These are phyloP conservation scores for Elymus sibiricus DNA, from an alignment of 176 grass and related monocot genomes.

Conservation along the genomic window DNA sequence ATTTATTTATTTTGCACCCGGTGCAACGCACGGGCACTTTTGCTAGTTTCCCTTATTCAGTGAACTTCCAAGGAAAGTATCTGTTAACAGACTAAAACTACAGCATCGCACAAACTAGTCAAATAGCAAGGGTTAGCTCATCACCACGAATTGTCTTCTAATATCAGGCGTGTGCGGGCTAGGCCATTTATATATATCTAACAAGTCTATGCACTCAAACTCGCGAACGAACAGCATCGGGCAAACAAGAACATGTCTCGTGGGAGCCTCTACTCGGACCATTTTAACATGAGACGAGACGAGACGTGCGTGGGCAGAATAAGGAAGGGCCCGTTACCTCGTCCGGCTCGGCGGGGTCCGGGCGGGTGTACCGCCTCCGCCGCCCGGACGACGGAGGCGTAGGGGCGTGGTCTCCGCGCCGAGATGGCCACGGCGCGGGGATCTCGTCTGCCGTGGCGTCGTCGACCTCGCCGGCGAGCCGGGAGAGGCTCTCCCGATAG, in stretches of 20 bases:
- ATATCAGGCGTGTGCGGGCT: not conserved
- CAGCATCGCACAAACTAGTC: not conserved
- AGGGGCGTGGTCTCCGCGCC: not conserved
- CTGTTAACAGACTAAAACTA: not conserved
- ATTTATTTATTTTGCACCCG: too few species aligned
- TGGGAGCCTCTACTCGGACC: not conserved
- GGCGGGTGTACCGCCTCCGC: constrained; percentile 38
- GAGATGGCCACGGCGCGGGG: not conserved
- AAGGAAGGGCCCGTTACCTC: constrained; percentile 41
- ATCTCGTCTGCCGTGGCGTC: constrained; percentile 63
- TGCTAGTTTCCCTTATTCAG: not conserved
- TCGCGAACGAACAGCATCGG: not conserved
- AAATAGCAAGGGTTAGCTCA: not conserved
- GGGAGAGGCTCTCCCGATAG: constrained; percentile 85
- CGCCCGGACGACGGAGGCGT: constrained; percentile 31
- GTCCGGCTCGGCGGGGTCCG: constrained; percentile 45
- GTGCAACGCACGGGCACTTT: too few species aligned
- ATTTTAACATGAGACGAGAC: not conserved
- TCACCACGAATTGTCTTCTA: not conserved
- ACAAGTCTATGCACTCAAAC: not conserved
- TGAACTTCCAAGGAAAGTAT: not conserved
- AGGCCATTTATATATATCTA: not conserved
- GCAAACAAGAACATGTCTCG: not conserved
- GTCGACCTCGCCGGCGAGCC: constrained; percentile 81
- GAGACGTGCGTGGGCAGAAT: not conserved